Evolutionary conservation across 2,329 filamentous ascomycete species (phyloP), one percentile per base, ranked within the genome.

Genomic region (Ascochyta rabiei): DNA sequence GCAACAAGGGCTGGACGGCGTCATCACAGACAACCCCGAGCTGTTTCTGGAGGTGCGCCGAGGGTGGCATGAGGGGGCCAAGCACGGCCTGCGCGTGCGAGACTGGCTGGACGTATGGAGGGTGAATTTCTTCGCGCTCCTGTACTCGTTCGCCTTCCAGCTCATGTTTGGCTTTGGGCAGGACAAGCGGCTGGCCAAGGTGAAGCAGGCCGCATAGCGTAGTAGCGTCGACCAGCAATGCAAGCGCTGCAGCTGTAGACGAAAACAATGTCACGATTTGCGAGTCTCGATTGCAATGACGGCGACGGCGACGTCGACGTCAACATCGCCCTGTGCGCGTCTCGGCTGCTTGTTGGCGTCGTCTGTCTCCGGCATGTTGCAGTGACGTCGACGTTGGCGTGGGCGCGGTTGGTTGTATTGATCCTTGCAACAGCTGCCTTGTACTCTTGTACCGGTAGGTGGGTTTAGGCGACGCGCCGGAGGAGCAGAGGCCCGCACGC

Each of bases 11-110:
- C 77, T 96, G 1, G 90, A 96, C 64, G 93, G 90, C 0, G 88
- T 96, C 4, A 87, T 96, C 48, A 96, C 92, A 0, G 93, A 97
- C 69, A 87, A 96, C 63, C 90, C 90, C 1, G 83, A 83, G 69
- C 75, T 83, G 61, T 93, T 87, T 67, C 70, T 86, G 21, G 82
- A 88, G 39, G 81, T 91, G 56, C 73, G 68, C 33, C 60, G 79
- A 24, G 66, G 66, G 12, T 79, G 75, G 66, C 75, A 79, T 40
- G 75, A 77, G 45, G 67, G 66, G 4, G 66, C 59, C 46, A 69
- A 67, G 40, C 64, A 69, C 24, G 64, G 66, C 1, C 52, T 76
- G 23, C 53, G 69, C 9, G 26, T 72, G n/a, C 51, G 57, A 51
- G 59, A 66, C 19, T 72, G 64, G 66, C 48, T 71, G 41, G 67